Conservation (phyloP, 2,329 filamentous ascomycete species). For the Mycosphaerelloides madeirae region DNA sequence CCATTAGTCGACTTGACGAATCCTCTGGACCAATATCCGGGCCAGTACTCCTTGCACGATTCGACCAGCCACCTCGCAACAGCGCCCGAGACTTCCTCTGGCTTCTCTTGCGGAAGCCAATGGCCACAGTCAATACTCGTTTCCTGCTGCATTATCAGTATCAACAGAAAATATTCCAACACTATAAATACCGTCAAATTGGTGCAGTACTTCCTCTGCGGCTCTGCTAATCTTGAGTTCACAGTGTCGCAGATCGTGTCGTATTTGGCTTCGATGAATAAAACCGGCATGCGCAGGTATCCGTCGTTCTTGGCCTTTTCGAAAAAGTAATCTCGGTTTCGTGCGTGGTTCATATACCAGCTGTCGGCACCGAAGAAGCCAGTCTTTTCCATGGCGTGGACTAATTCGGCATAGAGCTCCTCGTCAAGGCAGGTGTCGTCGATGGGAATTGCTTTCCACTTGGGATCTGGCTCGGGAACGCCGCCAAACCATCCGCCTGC, state of each 20-base stretch:
- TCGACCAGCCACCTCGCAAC: slow-evolving; percentile 26
- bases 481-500: slow-evolving; percentile 35
- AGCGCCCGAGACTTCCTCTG: slow-evolving; percentile 21
- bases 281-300: slow-evolving; percentile 32
- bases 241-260: slow-evolving; percentile 38
- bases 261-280: slow-evolving; percentile 39
- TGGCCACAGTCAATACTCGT: slow-evolving; percentile 20
- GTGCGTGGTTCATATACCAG: slow-evolving; percentile 42
- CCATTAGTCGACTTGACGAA: slow-evolving; percentile 11
- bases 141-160: not conserved
- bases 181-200: slow-evolving; percentile 36
- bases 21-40: slow-evolving; percentile 15
- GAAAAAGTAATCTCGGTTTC: slow-evolving; percentile 40
- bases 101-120: slow-evolving; percentile 27
- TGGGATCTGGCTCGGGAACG: slow-evolving; percentile 19
- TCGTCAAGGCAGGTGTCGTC: slow-evolving; percentile 29
- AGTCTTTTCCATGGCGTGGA: slow-evolving; percentile 37
- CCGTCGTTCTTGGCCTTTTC: slow-evolving; percentile 34
- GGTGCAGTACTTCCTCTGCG: slow-evolving; percentile 33
- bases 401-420: slow-evolving; percentile 26
- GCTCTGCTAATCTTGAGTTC: slow-evolving; percentile 32
- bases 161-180: not conserved
- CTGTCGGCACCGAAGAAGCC: slow-evolving; percentile 38
- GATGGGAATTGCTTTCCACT: slow-evolving; percentile 30
- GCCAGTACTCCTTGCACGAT: slow-evolving; percentile 18